Base-by-base conservation (phyloP, 306 rosid species). In the Arachis hypogaea region DNA sequence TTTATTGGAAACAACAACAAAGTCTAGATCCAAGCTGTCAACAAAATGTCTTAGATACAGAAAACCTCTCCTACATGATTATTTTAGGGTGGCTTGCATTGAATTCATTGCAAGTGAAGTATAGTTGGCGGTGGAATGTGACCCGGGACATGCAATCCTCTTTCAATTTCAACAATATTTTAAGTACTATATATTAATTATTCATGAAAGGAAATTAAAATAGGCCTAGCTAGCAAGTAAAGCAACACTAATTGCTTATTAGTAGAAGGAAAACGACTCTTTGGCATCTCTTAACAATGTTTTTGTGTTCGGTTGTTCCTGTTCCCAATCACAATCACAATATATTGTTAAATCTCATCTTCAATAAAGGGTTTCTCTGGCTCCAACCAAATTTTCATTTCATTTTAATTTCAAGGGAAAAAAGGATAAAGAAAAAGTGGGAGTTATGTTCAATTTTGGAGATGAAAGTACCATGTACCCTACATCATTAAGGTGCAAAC, bases 81-180 rank as follows among this genome's bases (percentile, higher is more conserved):
- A 55, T 5, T 72, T 36, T 8, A 58, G 22, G 67, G 73, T 71
- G 63, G 47, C 44, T 5, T n/a, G 55, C 5, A 46, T 72, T 66
- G 69, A 65, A 63, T 62, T 38, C 5, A 42, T 16, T 62, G 33
- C 29, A 5, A 67, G 81, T 63, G 72, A 68, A 59, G 69, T 22
- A 68, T 45, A 46, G 71, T 69, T 69, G 77, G 79, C 29, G 62
- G 69, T 60, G 57, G 76, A 61, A 30, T 9, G 66, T 54, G 59
- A 28, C 78, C 61, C 29, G 71, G 44, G 67, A 54, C 83, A 80
- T 55, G 76, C 28, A 74, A 61, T 65, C 45, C 66, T 61, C 38
- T 60, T 49, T 74, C 9, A 71, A 73, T 60, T 41, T 29, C 45
- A 46, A 72, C 67, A 14, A 54, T 43, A 36, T 73, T 67, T 66